Evolutionary conservation across 2,329 filamentous ascomycete species (phyloP).

Genomic region (Stachybotrys chlorohalonatus): DNA sequence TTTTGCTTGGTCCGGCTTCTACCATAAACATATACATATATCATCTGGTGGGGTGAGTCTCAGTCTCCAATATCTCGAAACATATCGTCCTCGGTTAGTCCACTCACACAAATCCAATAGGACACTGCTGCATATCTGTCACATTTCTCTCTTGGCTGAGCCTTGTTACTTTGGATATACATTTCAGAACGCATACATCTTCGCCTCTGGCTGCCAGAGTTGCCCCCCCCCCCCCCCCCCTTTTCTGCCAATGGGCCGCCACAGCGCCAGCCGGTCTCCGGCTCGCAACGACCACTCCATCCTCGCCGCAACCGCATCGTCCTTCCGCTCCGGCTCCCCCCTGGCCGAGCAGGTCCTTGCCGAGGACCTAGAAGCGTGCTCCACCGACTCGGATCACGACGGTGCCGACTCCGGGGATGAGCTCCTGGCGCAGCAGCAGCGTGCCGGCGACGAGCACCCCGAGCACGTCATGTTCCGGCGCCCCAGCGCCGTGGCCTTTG

Average conservation of each 20-base stretch:
- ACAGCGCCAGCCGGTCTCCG: neutral
- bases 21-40: too few species aligned
- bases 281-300: constrained; percentile 5
- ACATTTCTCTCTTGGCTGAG: too few species aligned
- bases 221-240: too few species aligned
- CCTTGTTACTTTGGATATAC: too few species aligned
- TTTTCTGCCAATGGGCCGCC: neutral
- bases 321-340: constrained; percentile 52
- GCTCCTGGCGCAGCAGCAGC: constrained; percentile 9
- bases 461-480: constrained; percentile 57
- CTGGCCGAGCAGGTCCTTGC: constrained; percentile 58
- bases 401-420: constrained; percentile 22
- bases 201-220: too few species aligned
- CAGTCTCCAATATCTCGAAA: too few species aligned
- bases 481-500: constrained; percentile 67
- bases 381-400: constrained; percentile 37
- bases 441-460: constrained; percentile 25
- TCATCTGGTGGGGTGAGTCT: too few species aligned
- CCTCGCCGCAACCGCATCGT: constrained; percentile 23
- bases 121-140: too few species aligned
- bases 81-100: too few species aligned
- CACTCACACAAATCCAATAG: too few species aligned
- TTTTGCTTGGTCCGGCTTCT: too few species aligned
- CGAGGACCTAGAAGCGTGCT: constrained; percentile 56
- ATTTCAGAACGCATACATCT: too few species aligned